Base-by-base conservation (phyloP, 441 rosid species). In the Euphorbia schlechtendalii region DNA sequence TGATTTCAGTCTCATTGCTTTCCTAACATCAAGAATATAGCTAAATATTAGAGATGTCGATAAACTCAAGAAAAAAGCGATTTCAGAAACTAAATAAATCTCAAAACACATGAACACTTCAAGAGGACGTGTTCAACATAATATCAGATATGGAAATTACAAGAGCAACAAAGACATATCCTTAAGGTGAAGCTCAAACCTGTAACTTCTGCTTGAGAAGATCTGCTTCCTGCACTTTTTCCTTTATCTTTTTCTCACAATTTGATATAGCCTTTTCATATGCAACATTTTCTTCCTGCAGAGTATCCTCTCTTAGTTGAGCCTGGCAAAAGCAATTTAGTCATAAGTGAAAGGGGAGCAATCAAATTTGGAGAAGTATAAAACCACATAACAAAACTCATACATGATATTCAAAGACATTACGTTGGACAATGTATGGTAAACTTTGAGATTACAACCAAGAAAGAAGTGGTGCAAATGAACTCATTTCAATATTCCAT, bases 261-360 rank as follows among this genome's bases (percentile, higher is more conserved):
- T 75, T 74, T 17, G 86, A 83, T 71, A 88, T 77, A 59, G 98
- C 94, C 76, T 82, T 86, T 76, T 84, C 82, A 56, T 86, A 92
- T 20, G 80, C 87, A 63, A 70, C 81, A 65, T 92, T 88, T 76
- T 90, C 97, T 79, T 90, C 88, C 56, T 51, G 76, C 61, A 88
- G 36, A 0, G 85, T 84, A 75, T 80, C 81, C 81, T 92, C 89
- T 77, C 98, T 84, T 83, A 86, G 66, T 70, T 92, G 96, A 24
- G 86, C 80, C 96, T 90, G 83, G 43, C 63, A 45, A 64, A 54
- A 75, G 45, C 25, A 69, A 72, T 14, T 14, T 27, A 40, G 54
- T 51, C 38, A 28, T 15, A 40, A 2, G 38, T 51, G 48, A 18
- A 59, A 58, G 40, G 55, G 48, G 17, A 61, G 34, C 4, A 5